phyloP scores from a whole-genome alignment of 2,329 filamentous ascomycete species.

The Fusarium miscanthi region DNA sequence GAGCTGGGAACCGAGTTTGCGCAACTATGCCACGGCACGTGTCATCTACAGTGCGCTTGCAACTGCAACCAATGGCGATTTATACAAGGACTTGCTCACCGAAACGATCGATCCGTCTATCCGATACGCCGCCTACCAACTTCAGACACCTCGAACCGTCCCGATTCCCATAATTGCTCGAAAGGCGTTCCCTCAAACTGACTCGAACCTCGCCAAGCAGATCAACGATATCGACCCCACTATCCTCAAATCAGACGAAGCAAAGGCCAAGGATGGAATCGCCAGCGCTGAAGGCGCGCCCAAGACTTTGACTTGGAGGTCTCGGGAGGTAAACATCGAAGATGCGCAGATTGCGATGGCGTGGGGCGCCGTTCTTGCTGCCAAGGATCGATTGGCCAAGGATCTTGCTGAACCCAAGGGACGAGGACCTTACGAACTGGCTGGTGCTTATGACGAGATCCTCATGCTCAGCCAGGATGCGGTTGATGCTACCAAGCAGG shows the following conservation, averaged over 20 bases:
- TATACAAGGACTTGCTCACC: constrained; percentile 86
- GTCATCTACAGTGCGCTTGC: constrained; percentile 85
- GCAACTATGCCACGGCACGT: constrained; percentile 78
- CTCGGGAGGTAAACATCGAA: constrained; percentile 86
- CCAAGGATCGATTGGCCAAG: constrained; percentile 61
- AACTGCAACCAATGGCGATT: constrained; percentile 70
- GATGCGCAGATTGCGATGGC: constrained; percentile 92
- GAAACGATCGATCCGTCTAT: constrained; percentile 93
- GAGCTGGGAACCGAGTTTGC: constrained; percentile 82
- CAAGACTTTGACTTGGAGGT: constrained; percentile 85
- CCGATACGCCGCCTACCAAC: constrained; percentile 92
- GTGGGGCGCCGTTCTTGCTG: constrained; percentile 74
- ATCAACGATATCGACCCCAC: constrained; percentile 78
- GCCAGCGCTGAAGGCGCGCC: constrained; percentile 68
- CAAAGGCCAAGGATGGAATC: constrained; percentile 62
- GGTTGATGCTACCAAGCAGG: constrained; percentile 90
- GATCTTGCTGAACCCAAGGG: constrained; percentile 58
- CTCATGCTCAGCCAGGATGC: constrained; percentile 92
- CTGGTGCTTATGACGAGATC: constrained; percentile 90
- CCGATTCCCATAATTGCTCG: constrained; percentile 83
- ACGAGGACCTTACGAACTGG: constrained; percentile 72
- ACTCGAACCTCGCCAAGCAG: constrained; percentile 70
- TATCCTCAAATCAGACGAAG: constrained; percentile 67
- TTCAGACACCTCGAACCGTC: constrained; percentile 86
- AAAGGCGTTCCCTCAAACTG: constrained; percentile 77